Percentiles rank a stretch among this genome's conserved stretches.
phyloP scores from a whole-genome alignment of 2,329 filamentous ascomycete genomes.

The Elsinoe australis region DNA sequence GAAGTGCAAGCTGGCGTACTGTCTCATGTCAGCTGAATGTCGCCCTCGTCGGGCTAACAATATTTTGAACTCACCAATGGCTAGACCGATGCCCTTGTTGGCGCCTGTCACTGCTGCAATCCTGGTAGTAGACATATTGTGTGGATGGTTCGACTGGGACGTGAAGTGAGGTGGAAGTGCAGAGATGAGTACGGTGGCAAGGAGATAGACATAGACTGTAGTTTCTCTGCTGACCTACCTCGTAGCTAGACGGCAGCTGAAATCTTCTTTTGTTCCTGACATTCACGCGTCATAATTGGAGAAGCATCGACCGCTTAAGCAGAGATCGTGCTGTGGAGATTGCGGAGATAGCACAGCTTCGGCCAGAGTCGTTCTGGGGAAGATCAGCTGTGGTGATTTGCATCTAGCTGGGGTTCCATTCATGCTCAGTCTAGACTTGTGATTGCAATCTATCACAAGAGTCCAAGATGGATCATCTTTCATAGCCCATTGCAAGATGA shows the following conservation, averaged over 20 bases:
- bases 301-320: conserved; percentile 1
- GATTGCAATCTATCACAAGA: too few species aligned
- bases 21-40: not conserved
- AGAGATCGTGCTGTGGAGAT: not conserved
- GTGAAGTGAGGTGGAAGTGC: not conserved
- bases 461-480: too few species aligned
- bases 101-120: conserved; percentile 49
- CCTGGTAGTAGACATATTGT: conserved; percentile 23
- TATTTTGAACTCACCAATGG: conserved; percentile 33
- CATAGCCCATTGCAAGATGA: too few species aligned
- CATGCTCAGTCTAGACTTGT: not conserved
- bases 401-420: not conserved
- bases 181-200: not conserved
- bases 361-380: not conserved
- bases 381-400: not conserved
- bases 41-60: not conserved
- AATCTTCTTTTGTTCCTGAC: conserved; percentile 6
- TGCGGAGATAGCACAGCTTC: conserved; percentile 3
- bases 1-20: conserved; percentile 48
- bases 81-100: conserved; percentile 47
- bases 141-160: not conserved
- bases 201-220: too few species aligned
- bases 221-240: too few species aligned
- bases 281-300: conserved; percentile 10
- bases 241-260: too few species aligned